Evolutionary conservation across 1,284 basidiomycete species (phyloP), one percentile per base, ranked within the genome.

Genomic region (Ustilago sp.): DNA sequence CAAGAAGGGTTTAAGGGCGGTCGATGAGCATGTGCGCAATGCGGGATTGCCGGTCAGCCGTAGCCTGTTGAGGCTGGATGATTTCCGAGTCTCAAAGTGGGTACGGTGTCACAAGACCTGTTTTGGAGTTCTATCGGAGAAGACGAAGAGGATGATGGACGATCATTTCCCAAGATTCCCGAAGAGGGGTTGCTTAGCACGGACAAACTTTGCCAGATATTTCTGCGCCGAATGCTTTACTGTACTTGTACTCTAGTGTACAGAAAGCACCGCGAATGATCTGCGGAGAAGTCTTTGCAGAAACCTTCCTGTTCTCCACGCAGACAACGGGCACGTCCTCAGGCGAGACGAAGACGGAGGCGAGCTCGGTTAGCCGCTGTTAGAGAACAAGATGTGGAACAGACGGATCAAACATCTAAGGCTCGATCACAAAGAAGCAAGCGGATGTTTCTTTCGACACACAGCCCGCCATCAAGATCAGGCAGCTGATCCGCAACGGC

Each of bases 341-440:
- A 59, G 45, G 56, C 66, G 66, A 68, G 60, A 58, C 45, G 43
- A 63, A n/a, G 31, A 38, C 15, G 17, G 52, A 68, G 55, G 57
- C 67, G 61, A 63, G 67, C 52, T 69, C 61, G 67, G 67, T 52
- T 64, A 69, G 57, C 19, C 54, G 2, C n/a, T 17, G 4, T 8
- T 13, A 38, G 61, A 55, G 28, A 28, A 63, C 43, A n/a, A 11
- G n/a, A 41, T 13, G 36, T 34, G 34, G 45, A 47, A 58, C 13
- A 36, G 53, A 63, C 55, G 53, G 35, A 28, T 11, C 60, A 28
- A 55, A 43, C 60, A 47, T 54, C 39, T 38, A 32, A 19, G 52
- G 34, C 41, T 6, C 31, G 35, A 32, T 8, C 34, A n/a, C 9
- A 45, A n/a, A 45, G 43, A 17, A 38, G 36, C 36, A 38, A 8